Evolutionary conservation across 257 asterid genomes (phyloP).

Genomic region (Fraxinus anomala): DNA sequence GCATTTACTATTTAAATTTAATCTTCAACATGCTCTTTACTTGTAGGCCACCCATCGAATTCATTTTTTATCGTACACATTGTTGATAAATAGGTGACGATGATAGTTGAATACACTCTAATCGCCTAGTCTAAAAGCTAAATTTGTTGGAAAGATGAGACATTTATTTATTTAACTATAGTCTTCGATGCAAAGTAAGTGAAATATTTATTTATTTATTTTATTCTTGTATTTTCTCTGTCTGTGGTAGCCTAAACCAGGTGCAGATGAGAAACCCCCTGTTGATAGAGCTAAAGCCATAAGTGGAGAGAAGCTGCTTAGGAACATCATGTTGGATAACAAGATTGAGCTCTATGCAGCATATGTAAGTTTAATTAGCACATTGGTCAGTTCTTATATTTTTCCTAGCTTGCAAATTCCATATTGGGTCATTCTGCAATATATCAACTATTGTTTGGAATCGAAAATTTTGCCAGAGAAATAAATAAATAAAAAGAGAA

Average conservation of each 20-base stretch:
- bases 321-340: slow-evolving; percentile 84
- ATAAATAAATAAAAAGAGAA: too few species aligned
- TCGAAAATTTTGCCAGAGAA: neutral
- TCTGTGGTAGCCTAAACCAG: slow-evolving; percentile 64
- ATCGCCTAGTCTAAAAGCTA: too few species aligned
- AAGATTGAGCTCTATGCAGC: slow-evolving; percentile 82
- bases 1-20: too few species aligned
- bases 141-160: neutral
- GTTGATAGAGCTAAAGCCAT: slow-evolving; percentile 63
- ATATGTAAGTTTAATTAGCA: slow-evolving; percentile 56
- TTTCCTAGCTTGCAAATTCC: neutral
- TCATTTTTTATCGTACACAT: too few species aligned
- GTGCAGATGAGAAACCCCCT: slow-evolving; percentile 52
- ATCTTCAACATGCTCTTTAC: too few species aligned
- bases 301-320: slow-evolving; percentile 84
- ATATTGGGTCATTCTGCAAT: slow-evolving; percentile 5
- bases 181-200: neutral
- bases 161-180: neutral
- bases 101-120: too few species aligned
- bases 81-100: too few species aligned
- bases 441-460: neutral
- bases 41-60: too few species aligned
- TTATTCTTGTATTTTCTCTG: slow-evolving; percentile 13
- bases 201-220: neutral
- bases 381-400: neutral